Conservation (phyloP, 495 filamentous ascomycete species). For the Penicillium coprophilum region DNA sequence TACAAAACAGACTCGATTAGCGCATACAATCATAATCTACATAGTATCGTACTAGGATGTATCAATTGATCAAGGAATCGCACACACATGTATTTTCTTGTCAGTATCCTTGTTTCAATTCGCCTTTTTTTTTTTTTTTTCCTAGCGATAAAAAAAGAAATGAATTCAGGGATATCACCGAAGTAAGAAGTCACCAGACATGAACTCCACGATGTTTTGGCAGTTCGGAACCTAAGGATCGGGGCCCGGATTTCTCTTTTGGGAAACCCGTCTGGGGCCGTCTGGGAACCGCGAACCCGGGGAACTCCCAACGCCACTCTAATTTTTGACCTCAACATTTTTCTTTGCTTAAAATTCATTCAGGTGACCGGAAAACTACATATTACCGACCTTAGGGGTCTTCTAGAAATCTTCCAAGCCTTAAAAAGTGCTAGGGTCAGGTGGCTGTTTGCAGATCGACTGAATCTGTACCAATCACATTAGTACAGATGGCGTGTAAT, state of each 20-base stretch:
- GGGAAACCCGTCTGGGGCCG: conserved; percentile 12
- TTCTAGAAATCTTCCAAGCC: conserved; percentile 10
- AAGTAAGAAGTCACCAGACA: conserved; percentile 1
- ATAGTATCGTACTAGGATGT: background rate
- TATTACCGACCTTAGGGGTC: background rate
- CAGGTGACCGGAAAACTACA: conserved; percentile 5
- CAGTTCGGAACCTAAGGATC: background rate
- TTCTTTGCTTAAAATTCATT: background rate
- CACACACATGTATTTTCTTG: background rate
- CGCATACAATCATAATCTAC: background rate
- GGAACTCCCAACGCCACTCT: conserved; percentile 10
- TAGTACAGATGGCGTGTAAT: background rate
- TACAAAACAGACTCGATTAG: background rate
- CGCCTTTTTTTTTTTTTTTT: no score
- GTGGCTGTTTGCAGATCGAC: conserved; percentile 4
- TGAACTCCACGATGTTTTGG: conserved; percentile 6
- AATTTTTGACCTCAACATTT: background rate
- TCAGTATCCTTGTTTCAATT: background rate
- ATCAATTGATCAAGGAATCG: background rate
- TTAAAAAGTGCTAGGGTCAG: conserved; percentile 5
- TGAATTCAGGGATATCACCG: background rate
- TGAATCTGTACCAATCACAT: background rate
- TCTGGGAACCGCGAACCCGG: conserved; percentile 6
- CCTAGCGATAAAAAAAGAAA: background rate
- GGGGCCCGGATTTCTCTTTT: conserved; percentile 9